phyloP scores from a whole-genome alignment of 805 yeast genomes.

The Tetrapisispora arboricola region DNA sequence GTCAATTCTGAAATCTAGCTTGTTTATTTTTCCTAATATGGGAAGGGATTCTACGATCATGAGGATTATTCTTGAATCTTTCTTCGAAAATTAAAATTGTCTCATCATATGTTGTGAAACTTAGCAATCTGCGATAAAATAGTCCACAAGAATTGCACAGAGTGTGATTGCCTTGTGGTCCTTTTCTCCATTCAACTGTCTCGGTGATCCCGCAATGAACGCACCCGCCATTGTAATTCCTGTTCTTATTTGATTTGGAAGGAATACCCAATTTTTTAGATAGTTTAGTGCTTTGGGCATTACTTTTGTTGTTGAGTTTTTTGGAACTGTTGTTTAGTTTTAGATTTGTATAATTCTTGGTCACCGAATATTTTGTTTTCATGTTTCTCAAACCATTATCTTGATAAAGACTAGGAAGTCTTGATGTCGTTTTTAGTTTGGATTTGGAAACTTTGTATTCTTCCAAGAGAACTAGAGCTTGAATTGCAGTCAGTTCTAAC shows the following conservation, averaged over 20 bases:
- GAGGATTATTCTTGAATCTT: background rate
- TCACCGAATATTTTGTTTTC: too few relatives aligned
- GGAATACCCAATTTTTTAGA: background rate
- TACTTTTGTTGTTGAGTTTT: background rate
- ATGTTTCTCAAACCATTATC: background rate
- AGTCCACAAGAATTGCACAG: background rate
- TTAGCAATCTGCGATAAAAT: background rate
- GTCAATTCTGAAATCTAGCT: background rate
- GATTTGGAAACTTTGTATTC: background rate
- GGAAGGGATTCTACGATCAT: constrained; percentile 1
- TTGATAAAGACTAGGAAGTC: background rate
- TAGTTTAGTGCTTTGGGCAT: too few relatives aligned
- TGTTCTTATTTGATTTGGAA: background rate
- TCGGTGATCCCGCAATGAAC: constrained; percentile 1
- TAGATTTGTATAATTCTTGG: background rate
- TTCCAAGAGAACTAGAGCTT: background rate
- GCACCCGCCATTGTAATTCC: constrained; percentile 1
- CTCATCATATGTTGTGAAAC: constrained; percentile 1
- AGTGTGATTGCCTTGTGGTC: constrained; percentile 1
- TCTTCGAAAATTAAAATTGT: background rate
- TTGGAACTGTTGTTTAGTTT: background rate
- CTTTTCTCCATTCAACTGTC: constrained; percentile 2
- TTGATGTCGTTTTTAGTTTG: background rate
- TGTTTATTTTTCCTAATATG: constrained; percentile 1
- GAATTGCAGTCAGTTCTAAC: background rate